Evolutionary conservation across 805 yeast species (phyloP), one percentile per base, ranked within the genome.

Genomic region (Lachancea quebecensis): DNA sequence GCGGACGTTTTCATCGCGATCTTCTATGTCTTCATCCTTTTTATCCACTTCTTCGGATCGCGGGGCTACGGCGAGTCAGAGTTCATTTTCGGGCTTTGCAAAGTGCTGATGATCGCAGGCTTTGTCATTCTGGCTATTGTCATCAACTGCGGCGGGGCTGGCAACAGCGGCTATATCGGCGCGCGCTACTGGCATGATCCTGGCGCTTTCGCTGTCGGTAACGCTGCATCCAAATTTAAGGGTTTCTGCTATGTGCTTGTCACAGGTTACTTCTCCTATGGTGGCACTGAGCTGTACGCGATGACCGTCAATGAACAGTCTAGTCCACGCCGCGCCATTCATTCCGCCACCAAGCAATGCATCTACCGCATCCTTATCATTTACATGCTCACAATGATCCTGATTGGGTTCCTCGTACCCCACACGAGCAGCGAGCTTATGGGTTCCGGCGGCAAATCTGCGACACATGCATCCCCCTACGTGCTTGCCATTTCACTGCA

Each of bases 51-150:
- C 45, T 74, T 51, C 41, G 48, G 78, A 44, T 85, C 86, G 53
- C 70, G 67, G 53, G 85, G 85, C 47, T 81, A 79, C 55, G 86
- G 85, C 62, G 87, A 81, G 63, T 79, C 80, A 30, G 87, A 81
- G 62, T 79, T 75, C 52, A 57, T 76, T 37, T 73, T 81, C 54
- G 75, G 81, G 43, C 39, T 68, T 16, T 66, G 75, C 45, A 81
- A 81, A 60, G 74, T 79, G n/a, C 39, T 71, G 15, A 79, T 83
- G 62, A 73, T 81, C 42, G 45, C 71, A 35, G 85, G 83, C 5
- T 81, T 79, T 57, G 70, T 76, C 47, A 70, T 81, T 45, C 65
- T 79, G 41, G 74, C 78, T 48, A 69, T 81, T 40, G 67, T 80
- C 16, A 62, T 79, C 41, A 73, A 74, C 47, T 66, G 77, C 55